Evolutionary conservation across 2,329 filamentous ascomycete genomes (phyloP).

Genomic region (Nemania serpens): DNA sequence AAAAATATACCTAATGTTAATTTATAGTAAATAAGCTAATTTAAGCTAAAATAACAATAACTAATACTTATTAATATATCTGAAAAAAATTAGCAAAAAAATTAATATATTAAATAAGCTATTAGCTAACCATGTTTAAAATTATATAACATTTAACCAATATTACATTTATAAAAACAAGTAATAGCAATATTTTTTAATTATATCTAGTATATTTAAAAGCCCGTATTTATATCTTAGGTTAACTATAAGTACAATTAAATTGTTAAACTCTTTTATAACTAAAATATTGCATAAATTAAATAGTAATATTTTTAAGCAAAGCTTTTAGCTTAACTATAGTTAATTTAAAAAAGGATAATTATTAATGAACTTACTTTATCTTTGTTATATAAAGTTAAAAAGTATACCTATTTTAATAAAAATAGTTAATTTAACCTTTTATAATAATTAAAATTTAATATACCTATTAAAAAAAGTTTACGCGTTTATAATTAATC

Average conservation of each 20-base stretch:
- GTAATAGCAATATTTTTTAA: neutral
- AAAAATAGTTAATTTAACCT: neutral
- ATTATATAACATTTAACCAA: neutral
- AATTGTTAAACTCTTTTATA: neutral
- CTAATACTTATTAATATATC: neutral
- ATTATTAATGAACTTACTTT: neutral
- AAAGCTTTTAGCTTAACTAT: neutral
- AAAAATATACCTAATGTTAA: neutral
- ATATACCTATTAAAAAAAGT: neutral
- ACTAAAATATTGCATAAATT: neutral
- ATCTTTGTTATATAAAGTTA: neutral
- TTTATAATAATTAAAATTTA: neutral
- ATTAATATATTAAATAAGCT: neutral
- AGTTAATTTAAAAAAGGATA: neutral
- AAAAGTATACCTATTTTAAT: neutral
- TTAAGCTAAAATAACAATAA: neutral
- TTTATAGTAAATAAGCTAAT: conserved; percentile 6
- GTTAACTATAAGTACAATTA: conserved; percentile 2
- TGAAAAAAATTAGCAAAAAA: neutral
- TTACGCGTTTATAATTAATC: neutral
- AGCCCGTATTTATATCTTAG: neutral
- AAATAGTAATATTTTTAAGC: neutral
- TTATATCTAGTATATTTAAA: neutral
- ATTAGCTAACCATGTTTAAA: neutral
- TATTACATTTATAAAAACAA: conserved; percentile 1